Evolutionary conservation across 2,329 filamentous ascomycete genomes (phyloP).

Genomic region (Ilyonectria sp.): DNA sequence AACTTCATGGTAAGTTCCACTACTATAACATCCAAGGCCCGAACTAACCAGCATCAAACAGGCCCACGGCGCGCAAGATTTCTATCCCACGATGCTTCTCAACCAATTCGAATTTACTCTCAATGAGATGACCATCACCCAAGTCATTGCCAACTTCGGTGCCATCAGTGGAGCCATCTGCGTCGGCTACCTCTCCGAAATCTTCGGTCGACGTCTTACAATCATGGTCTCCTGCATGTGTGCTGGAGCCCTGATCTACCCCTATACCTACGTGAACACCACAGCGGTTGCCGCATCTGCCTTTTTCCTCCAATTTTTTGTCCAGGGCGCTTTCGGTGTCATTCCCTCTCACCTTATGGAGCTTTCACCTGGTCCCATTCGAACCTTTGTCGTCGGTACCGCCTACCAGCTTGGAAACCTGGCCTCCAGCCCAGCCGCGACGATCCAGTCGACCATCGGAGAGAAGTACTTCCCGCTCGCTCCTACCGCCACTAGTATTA

Average conservation of each 20-base stretch:
- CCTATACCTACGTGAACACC: neutral
- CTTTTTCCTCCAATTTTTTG: neutral
- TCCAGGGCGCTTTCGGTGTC: neutral
- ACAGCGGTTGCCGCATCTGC: neutral
- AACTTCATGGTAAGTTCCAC: slow-evolving; percentile 80
- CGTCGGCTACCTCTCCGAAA: neutral
- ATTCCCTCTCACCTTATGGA: neutral
- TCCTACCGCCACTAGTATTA: neutral
- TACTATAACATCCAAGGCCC: neutral
- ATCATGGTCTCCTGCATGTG: neutral
- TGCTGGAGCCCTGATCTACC: neutral
- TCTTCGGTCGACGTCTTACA: neutral
- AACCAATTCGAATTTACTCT: neutral
- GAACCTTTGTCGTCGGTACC: neutral
- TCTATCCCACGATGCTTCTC: neutral
- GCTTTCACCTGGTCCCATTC: neutral
- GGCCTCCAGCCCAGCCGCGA: neutral
- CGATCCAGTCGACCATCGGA: neutral
- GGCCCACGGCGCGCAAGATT: neutral
- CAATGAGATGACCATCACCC: neutral
- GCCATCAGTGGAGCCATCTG: neutral
- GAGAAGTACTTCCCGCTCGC: neutral
- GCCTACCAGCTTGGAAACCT: neutral
- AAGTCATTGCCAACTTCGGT: neutral
- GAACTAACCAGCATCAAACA: neutral